A percentile compares a stretch with the other conserved stretches of the same genome.
Conservation (phyloP, 306 rosid species). For the Gastrolobium bilobum region DNA sequence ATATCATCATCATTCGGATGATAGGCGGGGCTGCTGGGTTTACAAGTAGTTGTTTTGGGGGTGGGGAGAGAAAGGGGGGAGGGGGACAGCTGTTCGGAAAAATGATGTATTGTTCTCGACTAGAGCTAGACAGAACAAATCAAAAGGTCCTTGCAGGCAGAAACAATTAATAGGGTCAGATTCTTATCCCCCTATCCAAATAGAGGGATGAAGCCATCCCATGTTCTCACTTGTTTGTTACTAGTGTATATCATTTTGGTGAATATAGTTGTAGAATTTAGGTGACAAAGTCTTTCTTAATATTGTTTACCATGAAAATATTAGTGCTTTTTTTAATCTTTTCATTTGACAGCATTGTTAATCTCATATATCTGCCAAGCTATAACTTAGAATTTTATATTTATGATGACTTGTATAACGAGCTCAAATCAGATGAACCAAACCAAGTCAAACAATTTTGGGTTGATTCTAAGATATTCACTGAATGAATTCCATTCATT, state of each 20-base stretch:
- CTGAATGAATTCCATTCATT: not conserved
- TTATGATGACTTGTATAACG: not conserved
- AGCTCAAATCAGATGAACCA: conserved; percentile 13
- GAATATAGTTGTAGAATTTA: conserved; percentile 20
- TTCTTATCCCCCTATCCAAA: not conserved
- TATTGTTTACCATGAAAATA: not conserved
- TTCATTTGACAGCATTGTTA: not conserved
- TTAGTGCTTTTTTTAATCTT: not conserved
- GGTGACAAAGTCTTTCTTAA: not conserved
- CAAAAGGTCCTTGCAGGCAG: not conserved
- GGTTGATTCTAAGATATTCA: not conserved
- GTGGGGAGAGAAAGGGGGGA: too few relatives aligned
- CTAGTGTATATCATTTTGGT: conserved; percentile 11
- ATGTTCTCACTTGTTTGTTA: not conserved
- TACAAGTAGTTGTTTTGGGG: not conserved
- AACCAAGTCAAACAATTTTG: not conserved
- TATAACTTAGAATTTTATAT: not conserved
- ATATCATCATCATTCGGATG: not conserved
- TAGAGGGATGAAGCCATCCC: conserved; percentile 6
- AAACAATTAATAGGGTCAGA: not conserved
- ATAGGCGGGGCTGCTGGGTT: not conserved
- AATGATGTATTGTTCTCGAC: not conserved
- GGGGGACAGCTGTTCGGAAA: not conserved
- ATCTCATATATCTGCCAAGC: not conserved
- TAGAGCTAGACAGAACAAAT: not conserved